Evolutionary conservation across 331 rosid genomes (phyloP), one percentile per base, ranked within the genome.

Genomic region (Erythrophleum ivorense): DNA sequence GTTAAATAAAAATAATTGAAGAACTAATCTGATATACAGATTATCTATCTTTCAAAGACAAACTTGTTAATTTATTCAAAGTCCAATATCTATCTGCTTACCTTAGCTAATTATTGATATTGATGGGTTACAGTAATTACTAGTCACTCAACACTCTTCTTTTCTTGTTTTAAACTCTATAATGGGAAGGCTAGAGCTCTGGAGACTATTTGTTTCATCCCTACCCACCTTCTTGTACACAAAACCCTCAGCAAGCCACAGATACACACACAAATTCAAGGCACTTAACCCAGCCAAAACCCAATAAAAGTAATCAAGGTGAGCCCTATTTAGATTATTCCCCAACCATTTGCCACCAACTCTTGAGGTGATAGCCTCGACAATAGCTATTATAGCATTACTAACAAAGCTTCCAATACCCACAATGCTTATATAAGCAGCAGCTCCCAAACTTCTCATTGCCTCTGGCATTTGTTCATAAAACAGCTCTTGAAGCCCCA

Each of bases 401-500:
- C 83, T 58, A 19, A 40, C 19, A 46, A 87, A 82, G 62, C 58
- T 76, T 48, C 88, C 91, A 29, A 77, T 52, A 0, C 91, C 88
- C 0, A 24, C 0, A 0, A 82, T 79, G 54, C 88, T 82, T 53
- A 80, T 9, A 57, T 77, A 85, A 16, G 83, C 79, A 21, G 85
- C 88, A n/a, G 88, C 85, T 9, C 91, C 91, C 10, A 88, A 2
- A 66, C 91, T 85, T 63, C 88, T 85, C 87, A 85, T 45, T 2
- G 54, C 59, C 62, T 76, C 83, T 4, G 88, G 88, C 85, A 82
- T 74, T 69, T 88, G 85, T 31, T 52, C 77, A 54, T 87, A 87
- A 83, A 85, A 85, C 34, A 87, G 33, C 1, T 87, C 85, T 54
- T 85, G 91, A 3, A 88, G 73, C 7, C 91, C 91, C 16, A 85